Percentiles rank a stretch among this genome's conserved stretches.
Evolutionary conservation across 352 stramenopile genomes (phyloP).

Genomic region (Hyaloperonospora arabidopsidis): DNA sequence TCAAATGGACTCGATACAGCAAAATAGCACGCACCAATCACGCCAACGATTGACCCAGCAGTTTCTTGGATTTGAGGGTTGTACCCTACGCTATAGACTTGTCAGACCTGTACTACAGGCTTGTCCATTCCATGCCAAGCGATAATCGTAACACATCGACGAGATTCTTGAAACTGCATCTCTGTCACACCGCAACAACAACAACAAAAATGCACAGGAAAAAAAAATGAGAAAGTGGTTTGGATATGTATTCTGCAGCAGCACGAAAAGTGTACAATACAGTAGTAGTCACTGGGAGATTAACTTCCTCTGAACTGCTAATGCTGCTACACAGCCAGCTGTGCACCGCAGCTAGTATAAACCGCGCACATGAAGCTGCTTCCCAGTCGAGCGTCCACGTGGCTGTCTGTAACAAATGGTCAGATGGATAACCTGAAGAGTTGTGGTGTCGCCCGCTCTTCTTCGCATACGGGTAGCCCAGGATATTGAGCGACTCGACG

Average conservation of each 20-base stretch:
- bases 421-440: slow-evolving; percentile 32
- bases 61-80: slow-evolving; percentile 15
- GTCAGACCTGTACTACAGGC: slow-evolving; percentile 16
- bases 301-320: slow-evolving; percentile 20
- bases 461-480: slow-evolving; percentile 78
- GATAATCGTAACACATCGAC: slow-evolving; percentile 28
- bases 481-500: slow-evolving; percentile 68
- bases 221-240: slow-evolving; percentile 12
- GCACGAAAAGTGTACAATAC: slow-evolving; percentile 27
- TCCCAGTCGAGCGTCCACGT: slow-evolving; percentile 4
- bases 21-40: slow-evolving; percentile 8
- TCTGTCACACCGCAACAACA: slow-evolving; percentile 17
- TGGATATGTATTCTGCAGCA: slow-evolving; percentile 28
- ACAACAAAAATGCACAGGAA: not conserved
- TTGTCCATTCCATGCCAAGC: slow-evolving; percentile 10
- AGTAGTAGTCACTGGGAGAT: slow-evolving; percentile 9
- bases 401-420: slow-evolving; percentile 6
- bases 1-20: slow-evolving; percentile 5
- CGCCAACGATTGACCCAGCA: too few relatives aligned
- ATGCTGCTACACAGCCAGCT: slow-evolving; percentile 12
- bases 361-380: slow-evolving; percentile 22
- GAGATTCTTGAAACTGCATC: slow-evolving; percentile 32
- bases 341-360: slow-evolving; percentile 8
- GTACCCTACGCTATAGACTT: slow-evolving; percentile 6
- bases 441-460: slow-evolving; percentile 58